phyloP scores from a whole-genome alignment of 345 rosid species.

The Salix koriyanagi region DNA sequence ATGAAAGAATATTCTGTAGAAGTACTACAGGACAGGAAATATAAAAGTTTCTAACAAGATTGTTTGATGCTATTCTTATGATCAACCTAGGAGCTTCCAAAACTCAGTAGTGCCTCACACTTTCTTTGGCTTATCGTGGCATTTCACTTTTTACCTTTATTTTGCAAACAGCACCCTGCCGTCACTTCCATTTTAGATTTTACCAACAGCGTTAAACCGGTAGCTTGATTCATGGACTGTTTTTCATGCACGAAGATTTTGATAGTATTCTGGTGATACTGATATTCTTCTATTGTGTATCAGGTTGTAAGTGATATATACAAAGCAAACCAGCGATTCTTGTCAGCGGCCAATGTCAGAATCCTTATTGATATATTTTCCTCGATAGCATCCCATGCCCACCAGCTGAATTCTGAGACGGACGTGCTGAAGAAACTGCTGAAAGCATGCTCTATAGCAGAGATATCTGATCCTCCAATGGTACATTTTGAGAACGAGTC shows the following conservation, averaged over 20 bases:
- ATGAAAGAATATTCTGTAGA: background rate
- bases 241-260: background rate
- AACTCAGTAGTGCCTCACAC: background rate
- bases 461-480: slow-evolving; percentile 72
- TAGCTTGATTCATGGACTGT: background rate
- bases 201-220: too few species aligned
- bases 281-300: slow-evolving; percentile 7
- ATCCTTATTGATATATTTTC: slow-evolving; percentile 53
- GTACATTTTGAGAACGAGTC: slow-evolving; percentile 88
- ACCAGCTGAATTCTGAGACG: slow-evolving; percentile 50
- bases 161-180: background rate
- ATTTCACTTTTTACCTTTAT: background rate
- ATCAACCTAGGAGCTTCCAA: background rate
- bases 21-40: background rate
- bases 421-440: slow-evolving; percentile 59
- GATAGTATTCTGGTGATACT: background rate
- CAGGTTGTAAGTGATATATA: slow-evolving; percentile 74
- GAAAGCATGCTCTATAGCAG: slow-evolving; percentile 65
- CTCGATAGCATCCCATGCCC: slow-evolving; percentile 62
- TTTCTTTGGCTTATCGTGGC: background rate
- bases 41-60: background rate
- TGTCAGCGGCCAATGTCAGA: slow-evolving; percentile 42
- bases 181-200: background rate
- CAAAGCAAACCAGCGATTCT: slow-evolving; percentile 43
- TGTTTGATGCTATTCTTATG: background rate